Conservation (phyloP, 2,329 filamentous ascomycete species). For the Trichoderma sp. region DNA sequence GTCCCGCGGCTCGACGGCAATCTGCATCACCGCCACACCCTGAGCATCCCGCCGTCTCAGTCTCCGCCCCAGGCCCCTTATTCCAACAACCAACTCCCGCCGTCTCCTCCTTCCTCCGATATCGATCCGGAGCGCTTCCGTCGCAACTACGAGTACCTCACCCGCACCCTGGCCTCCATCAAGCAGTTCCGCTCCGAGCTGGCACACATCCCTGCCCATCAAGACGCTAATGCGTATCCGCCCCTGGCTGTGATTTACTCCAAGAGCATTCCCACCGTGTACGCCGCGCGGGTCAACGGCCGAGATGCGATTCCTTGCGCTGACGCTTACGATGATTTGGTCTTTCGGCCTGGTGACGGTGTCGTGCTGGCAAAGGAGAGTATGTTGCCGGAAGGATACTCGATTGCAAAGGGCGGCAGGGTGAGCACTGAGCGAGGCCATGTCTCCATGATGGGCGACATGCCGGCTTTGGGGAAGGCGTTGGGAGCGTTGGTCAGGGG, state of each 20-base stretch:
- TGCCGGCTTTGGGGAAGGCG: slow-evolving; percentile 75
- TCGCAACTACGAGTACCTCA: slow-evolving; percentile 61
- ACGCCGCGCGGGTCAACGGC: slow-evolving; percentile 70
- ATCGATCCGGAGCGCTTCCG: slow-evolving; percentile 30
- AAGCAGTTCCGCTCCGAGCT: slow-evolving; percentile 76
- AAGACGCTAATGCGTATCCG: slow-evolving; percentile 70
- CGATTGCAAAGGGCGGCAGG: slow-evolving; percentile 67
- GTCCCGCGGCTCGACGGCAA: slow-evolving; percentile 28
- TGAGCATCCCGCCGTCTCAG: not conserved
- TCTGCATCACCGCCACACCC: slow-evolving; percentile 18
- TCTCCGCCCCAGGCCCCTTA: not conserved
- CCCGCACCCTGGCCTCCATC: slow-evolving; percentile 67
- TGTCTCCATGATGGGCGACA: slow-evolving; percentile 80
- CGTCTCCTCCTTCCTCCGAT: slow-evolving; percentile 15
- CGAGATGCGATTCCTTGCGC: slow-evolving; percentile 70
- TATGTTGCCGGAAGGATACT: slow-evolving; percentile 80
- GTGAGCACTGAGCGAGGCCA: slow-evolving; percentile 82
- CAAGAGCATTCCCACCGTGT: slow-evolving; percentile 82
- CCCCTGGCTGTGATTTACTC: slow-evolving; percentile 81
- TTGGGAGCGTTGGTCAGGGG: slow-evolving; percentile 66
- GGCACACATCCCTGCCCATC: slow-evolving; percentile 56
- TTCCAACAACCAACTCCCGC: slow-evolving; percentile 21
- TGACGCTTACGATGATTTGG: slow-evolving; percentile 81
- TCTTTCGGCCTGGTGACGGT: slow-evolving; percentile 84
- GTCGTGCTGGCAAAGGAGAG: slow-evolving; percentile 83